phyloP scores from a whole-genome alignment of 495 filamentous ascomycete species.

The Xylaria flabelliformis region DNA sequence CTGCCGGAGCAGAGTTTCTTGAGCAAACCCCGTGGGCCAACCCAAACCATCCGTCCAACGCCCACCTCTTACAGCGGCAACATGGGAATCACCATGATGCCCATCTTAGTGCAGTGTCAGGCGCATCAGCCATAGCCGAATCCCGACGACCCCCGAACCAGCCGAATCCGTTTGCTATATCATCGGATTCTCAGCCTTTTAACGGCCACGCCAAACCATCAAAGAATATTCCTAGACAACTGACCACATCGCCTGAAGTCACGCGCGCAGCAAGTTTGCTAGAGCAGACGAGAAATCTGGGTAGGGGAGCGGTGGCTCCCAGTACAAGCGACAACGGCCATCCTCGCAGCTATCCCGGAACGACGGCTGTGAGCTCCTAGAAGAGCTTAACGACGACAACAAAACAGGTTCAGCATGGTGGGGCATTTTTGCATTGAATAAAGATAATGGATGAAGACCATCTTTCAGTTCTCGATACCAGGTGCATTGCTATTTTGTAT shows the following conservation, averaged over 20 bases:
- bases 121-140: slow-evolving; percentile 39
- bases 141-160: slow-evolving; percentile 46
- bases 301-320: slow-evolving; percentile 34
- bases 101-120: slow-evolving; percentile 31
- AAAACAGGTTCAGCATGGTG: background rate
- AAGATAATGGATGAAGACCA: slow-evolving; percentile 17
- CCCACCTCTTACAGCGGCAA: slow-evolving; percentile 61
- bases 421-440: slow-evolving; percentile 24
- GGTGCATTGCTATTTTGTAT: slow-evolving; percentile 43
- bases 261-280: slow-evolving; percentile 39
- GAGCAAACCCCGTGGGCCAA: slow-evolving; percentile 89
- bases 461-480: slow-evolving; percentile 33
- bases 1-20: slow-evolving; percentile 82
- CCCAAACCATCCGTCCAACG: slow-evolving; percentile 73
- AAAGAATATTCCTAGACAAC: slow-evolving; percentile 33
- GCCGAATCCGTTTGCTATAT: slow-evolving; percentile 36
- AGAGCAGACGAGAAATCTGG: slow-evolving; percentile 38
- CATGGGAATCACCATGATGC: slow-evolving; percentile 41
- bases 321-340: slow-evolving; percentile 32
- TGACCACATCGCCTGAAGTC: slow-evolving; percentile 40
- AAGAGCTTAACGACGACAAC: background rate
- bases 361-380: slow-evolving; percentile 22
- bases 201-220: slow-evolving; percentile 35
- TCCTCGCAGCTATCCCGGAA: slow-evolving; percentile 20
- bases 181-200: slow-evolving; percentile 35